Percentiles rank a stretch among this genome's conserved stretches.
Conservation (phyloP, 2,329 filamentous ascomycete species). For the Ophiosphaerella herpotricha region DNA sequence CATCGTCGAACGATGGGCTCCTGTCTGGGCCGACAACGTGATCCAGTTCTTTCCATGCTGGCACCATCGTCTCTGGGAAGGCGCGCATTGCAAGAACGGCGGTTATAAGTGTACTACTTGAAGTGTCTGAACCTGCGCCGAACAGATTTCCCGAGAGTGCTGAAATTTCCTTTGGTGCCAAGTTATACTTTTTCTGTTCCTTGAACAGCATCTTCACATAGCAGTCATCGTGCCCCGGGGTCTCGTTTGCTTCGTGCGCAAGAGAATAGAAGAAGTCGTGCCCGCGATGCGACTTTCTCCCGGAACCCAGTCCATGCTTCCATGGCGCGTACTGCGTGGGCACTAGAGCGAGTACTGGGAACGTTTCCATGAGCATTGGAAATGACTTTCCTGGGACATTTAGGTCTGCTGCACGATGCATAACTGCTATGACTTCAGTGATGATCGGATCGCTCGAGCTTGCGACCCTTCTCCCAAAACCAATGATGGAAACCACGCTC, state of each 20-base stretch:
- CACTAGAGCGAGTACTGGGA: slow-evolving; percentile 60
- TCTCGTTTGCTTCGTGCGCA: slow-evolving; percentile 36
- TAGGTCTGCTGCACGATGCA: slow-evolving; percentile 62
- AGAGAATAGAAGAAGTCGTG: slow-evolving; percentile 44
- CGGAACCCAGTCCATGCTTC: slow-evolving; percentile 40
- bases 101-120: slow-evolving; percentile 41
- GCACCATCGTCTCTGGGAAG: slow-evolving; percentile 35
- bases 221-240: slow-evolving; percentile 37
- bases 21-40: slow-evolving; percentile 37
- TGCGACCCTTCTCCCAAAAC: slow-evolving; percentile 59
- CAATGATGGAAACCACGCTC: slow-evolving; percentile 61
- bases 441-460: slow-evolving; percentile 61
- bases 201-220: slow-evolving; percentile 51
- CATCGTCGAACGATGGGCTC: slow-evolving; percentile 42
- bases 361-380: slow-evolving; percentile 63
- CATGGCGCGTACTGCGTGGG: slow-evolving; percentile 52
- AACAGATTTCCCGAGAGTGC: slow-evolving; percentile 39
- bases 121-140: slow-evolving; percentile 42
- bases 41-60: slow-evolving; percentile 42
- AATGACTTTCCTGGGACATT: slow-evolving; percentile 57
- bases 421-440: slow-evolving; percentile 62
- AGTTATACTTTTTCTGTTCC: slow-evolving; percentile 33
- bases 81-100: slow-evolving; percentile 41
- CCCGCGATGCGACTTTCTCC: slow-evolving; percentile 31
- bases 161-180: slow-evolving; percentile 38